These are phyloP conservation scores for Dionaea muscipula DNA, from an alignment of 179 eudicot species.

Conservation along the genomic window DNA sequence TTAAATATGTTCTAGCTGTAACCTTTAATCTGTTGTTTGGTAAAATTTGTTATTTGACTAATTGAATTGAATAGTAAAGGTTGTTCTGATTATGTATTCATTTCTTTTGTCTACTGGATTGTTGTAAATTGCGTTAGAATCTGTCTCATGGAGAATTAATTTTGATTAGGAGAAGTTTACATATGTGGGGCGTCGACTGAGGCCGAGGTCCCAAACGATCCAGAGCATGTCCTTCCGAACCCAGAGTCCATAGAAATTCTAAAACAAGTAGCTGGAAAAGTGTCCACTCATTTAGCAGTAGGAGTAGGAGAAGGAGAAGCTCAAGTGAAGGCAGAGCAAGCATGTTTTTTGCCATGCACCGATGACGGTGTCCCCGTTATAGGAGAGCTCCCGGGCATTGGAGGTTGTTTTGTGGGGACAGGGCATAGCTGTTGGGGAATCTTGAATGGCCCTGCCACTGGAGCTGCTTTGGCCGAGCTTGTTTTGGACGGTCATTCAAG, in stretches of 20 bases:
- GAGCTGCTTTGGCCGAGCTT: slow-evolving; percentile 82
- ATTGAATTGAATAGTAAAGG: no score
- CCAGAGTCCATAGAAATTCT: slow-evolving; percentile 58
- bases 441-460: slow-evolving; percentile 81
- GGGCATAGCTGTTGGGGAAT: slow-evolving; percentile 94
- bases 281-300: slow-evolving; percentile 26
- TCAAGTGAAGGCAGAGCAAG: slow-evolving; percentile 69
- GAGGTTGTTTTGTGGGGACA: slow-evolving; percentile 72
- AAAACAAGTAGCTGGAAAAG: slow-evolving; percentile 47
- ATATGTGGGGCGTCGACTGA: slow-evolving; percentile 67
- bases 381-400: slow-evolving; percentile 61
- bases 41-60: no score
- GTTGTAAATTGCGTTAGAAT: no score
- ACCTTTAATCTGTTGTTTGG: no score
- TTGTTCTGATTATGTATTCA: no score
- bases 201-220: slow-evolving; percentile 65
- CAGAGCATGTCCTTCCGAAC: slow-evolving; percentile 44
- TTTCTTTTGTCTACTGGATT: no score
- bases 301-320: slow-evolving; percentile 52
- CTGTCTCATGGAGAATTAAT: no score
- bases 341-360: slow-evolving; percentile 74
- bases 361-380: slow-evolving; percentile 60
- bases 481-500: slow-evolving; percentile 43
- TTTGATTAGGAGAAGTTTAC: slow-evolving; percentile 61
- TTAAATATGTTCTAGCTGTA: no score